Base-by-base conservation (phyloP, 306 rosid genomes). In the Castanea mollissima region DNA sequence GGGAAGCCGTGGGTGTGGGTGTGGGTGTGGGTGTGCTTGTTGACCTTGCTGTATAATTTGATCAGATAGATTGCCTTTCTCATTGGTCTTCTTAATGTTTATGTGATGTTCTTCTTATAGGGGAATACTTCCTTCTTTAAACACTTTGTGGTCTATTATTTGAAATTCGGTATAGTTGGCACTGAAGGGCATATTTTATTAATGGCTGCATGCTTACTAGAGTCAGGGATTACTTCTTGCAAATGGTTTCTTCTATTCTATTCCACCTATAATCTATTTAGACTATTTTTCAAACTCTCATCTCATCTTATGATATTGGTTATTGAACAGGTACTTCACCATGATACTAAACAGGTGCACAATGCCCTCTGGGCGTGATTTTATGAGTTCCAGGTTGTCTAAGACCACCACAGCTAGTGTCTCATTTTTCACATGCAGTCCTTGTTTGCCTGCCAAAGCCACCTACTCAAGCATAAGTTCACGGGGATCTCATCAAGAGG, bases 311-410 rank as follows among this genome's bases (percentile, higher is more conserved):
- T 20, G 56, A 10, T 63, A 18, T 64, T 83, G 70, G 11, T 71
- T 32, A 73, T 60, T 29, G 12, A 49, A 15, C 85, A 93, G 94
- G 84, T 84, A 55, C 59, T 52, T 54, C 63, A 84, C 73, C 79
- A 93, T 93, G 95, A 82, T 90, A 81, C 86, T 57, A 54, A 87
- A 84, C 76, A 89, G 87, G 44, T 81, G 89, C 80, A 71, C 79
- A 71, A 69, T 78, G 71, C 81, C 91, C 79, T 76, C 85, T 59
- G 90, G 89, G 84, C 79, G 52, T 77, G 83, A 51, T 25, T 77
- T 88, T 79, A 10, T 87, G 58, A 83, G 69, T 81, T 79, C 83
- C 35, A 62, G 87, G 83, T 70, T 69, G 19, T 64, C 56, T 67
- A 89, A 70, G 70, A 69, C 69, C 14, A 51, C 56, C 9, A 20